Evolutionary conservation across 2,329 filamentous ascomycete species (phyloP).

Genomic region (Beauveria sp.): DNA sequence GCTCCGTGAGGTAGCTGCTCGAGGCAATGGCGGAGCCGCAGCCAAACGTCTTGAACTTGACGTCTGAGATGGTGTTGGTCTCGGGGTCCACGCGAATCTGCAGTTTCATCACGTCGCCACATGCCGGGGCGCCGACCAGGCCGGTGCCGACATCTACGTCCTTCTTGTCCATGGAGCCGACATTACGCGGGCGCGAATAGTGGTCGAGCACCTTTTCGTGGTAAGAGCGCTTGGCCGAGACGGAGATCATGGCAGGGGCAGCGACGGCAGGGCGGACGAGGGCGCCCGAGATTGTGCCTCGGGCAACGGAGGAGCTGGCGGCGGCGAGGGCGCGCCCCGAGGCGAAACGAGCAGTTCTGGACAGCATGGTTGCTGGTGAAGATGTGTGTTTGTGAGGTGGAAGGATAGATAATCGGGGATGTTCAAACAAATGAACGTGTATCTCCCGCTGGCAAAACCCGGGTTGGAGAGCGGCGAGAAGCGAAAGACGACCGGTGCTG

Average conservation of each 20-base stretch:
- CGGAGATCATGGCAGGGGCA: slow-evolving; percentile 31
- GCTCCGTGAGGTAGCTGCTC: slow-evolving; percentile 90
- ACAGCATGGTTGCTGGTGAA: slow-evolving; percentile 33
- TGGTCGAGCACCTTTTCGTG: slow-evolving; percentile 47
- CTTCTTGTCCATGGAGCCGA: slow-evolving; percentile 58
- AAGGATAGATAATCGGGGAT: slow-evolving; percentile 3
- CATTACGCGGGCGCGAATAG: slow-evolving; percentile 47
- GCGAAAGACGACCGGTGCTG: slow-evolving; percentile 8
- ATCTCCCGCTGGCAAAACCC: not conserved
- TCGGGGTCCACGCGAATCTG: slow-evolving; percentile 79
- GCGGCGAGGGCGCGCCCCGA: slow-evolving; percentile 36
- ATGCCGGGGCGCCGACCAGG: slow-evolving; percentile 81
- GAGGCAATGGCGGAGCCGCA: slow-evolving; percentile 93
- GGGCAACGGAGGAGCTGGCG: slow-evolving; percentile 26
- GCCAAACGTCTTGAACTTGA: slow-evolving; percentile 97
- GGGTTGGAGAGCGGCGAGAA: slow-evolving; percentile 10
- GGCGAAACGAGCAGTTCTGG: slow-evolving; percentile 36
- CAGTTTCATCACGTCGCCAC: slow-evolving; percentile 82
- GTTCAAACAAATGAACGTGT: slow-evolving; percentile 4
- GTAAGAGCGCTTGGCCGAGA: slow-evolving; percentile 38
- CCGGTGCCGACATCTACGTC: slow-evolving; percentile 82
- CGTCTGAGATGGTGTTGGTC: slow-evolving; percentile 82
- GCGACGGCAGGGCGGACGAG: slow-evolving; percentile 32
- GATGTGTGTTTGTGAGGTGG: not conserved
- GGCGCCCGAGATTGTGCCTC: slow-evolving; percentile 20